phyloP scores from a whole-genome alignment of 2,329 filamentous ascomycete species.

The Aspergillaceae sp. region DNA sequence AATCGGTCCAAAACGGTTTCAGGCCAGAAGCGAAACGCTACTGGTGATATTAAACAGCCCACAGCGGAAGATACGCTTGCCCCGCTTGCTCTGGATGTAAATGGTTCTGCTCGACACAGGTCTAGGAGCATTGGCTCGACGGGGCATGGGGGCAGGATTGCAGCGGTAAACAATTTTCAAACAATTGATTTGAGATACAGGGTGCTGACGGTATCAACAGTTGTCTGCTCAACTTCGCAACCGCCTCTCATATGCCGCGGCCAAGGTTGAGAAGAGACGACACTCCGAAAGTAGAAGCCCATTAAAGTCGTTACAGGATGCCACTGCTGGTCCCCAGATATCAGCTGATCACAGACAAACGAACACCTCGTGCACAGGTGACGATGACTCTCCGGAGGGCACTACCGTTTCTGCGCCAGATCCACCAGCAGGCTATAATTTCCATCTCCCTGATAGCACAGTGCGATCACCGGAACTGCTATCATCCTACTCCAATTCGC shows the following conservation, averaged over 20 bases:
- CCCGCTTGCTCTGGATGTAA: constrained; percentile 24
- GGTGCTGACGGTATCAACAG: constrained; percentile 37
- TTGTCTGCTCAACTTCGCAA: constrained; percentile 71
- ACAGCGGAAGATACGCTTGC: constrained; percentile 6
- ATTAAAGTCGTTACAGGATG: constrained; percentile 59
- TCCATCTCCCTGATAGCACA: constrained; percentile 3
- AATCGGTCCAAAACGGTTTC: constrained; percentile 10
- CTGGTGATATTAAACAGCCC: constrained; percentile 59
- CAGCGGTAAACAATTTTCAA: constrained; percentile 53
- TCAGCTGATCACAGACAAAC: background rate
- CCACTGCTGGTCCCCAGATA: constrained; percentile 36
- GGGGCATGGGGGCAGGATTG: constrained; percentile 60
- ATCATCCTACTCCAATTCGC: constrained; percentile 8
- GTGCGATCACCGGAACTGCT: constrained; percentile 8
- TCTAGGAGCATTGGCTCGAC: constrained; percentile 65
- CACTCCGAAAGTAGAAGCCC: constrained; percentile 70
- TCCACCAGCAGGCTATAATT: constrained; percentile 9
- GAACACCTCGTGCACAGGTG: constrained; percentile 44
- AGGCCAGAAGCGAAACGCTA: constrained; percentile 66
- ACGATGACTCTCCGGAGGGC: constrained; percentile 17
- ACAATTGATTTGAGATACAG: background rate
- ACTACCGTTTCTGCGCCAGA: constrained; percentile 15
- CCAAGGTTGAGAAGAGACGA: constrained; percentile 88
- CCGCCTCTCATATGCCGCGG: constrained; percentile 83
- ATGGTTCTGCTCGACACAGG: constrained; percentile 41